Evolutionary conservation across 495 filamentous ascomycete species (phyloP).

Genomic region (Chaetomium fimeti): DNA sequence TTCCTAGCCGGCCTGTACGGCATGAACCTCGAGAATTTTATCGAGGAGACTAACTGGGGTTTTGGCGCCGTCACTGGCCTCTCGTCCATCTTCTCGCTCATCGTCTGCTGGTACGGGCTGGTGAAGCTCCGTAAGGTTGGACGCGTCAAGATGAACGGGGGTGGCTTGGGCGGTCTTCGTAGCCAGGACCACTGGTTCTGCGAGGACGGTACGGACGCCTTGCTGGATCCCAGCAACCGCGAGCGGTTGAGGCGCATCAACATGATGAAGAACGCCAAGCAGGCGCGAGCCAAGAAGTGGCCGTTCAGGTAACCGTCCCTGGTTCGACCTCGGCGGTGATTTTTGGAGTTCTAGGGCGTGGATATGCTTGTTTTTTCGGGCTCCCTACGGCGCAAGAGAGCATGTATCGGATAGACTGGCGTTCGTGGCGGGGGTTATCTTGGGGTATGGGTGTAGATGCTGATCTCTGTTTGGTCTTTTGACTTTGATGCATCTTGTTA

Average conservation of each 20-base stretch:
- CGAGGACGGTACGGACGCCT: constrained; percentile 42
- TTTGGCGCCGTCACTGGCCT: constrained; percentile 70
- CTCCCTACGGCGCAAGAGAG: constrained; percentile 6
- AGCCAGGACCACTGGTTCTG: constrained; percentile 45
- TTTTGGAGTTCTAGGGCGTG: too few relatives aligned
- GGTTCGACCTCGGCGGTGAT: too few relatives aligned
- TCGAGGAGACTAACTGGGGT: constrained; percentile 91
- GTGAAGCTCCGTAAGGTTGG: constrained; percentile 81
- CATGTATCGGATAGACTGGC: constrained; percentile 20
- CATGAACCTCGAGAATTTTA: constrained; percentile 98
- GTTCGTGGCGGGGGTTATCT: constrained; percentile 10
- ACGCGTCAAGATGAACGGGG: constrained; percentile 81
- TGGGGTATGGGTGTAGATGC: constrained; percentile 7
- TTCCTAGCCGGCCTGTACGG: constrained; percentile 96
- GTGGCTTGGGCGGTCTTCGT: constrained; percentile 38
- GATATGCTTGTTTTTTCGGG: neutral
- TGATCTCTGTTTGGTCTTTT: constrained; percentile 18
- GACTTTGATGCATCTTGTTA: constrained; percentile 5
- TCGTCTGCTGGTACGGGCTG: constrained; percentile 79
- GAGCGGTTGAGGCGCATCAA: constrained; percentile 48
- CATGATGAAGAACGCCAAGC: constrained; percentile 44
- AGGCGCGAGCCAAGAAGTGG: constrained; percentile 38
- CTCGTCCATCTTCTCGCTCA: constrained; percentile 67
- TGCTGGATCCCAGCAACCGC: constrained; percentile 48
- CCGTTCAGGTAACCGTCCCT: constrained; percentile 8